phyloP scores from a whole-genome alignment of 257 asterid genomes.

The Przewalskia tangutica region DNA sequence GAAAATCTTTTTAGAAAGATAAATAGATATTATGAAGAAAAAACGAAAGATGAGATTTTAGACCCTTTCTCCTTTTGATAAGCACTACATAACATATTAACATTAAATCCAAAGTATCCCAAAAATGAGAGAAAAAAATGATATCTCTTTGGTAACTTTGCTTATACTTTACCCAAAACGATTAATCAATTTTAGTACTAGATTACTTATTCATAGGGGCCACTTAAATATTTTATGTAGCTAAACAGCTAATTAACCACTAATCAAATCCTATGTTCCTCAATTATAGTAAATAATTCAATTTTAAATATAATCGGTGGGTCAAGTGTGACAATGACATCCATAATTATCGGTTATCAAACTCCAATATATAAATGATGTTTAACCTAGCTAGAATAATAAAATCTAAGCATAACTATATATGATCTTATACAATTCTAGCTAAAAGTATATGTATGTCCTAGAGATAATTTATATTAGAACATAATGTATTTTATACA shows the following conservation, averaged over 20 bases:
- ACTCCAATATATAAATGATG: too few species aligned
- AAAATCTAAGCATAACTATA: too few species aligned
- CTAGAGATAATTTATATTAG: too few species aligned
- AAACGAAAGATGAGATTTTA: too few species aligned
- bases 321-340: not conserved
- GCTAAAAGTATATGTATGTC: too few species aligned
- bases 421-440: too few species aligned
- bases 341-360: too few species aligned
- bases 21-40: too few species aligned
- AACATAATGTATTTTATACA: too few species aligned
- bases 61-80: not conserved
- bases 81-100: not conserved
- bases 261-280: slow-evolving; percentile 18
- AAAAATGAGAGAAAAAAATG: not conserved
- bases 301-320: not conserved
- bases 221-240: not conserved
- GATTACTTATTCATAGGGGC: not conserved
- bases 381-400: too few species aligned
- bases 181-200: not conserved
- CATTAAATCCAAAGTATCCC: not conserved
- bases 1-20: too few species aligned
- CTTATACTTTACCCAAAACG: not conserved
- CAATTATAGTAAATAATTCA: not conserved
- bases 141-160: not conserved
- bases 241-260: slow-evolving; percentile 1